Conservation (phyloP, 2,329 filamentous ascomycete species). For the Colletotrichum musae region DNA sequence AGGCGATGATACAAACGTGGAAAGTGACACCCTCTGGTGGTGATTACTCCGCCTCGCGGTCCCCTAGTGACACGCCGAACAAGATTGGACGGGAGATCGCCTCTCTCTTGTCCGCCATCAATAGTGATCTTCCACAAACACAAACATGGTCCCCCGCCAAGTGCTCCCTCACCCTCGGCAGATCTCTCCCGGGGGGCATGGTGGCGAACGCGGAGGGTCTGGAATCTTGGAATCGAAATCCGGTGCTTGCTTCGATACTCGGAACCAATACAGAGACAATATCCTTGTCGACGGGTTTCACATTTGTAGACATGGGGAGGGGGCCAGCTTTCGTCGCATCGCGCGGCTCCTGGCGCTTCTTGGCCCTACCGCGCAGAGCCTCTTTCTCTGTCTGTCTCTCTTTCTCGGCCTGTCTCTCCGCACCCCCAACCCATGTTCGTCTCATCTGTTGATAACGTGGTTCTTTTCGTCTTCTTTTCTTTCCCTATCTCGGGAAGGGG, state of each 20-base stretch:
- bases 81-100: constrained; percentile 18
- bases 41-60: too few relatives aligned
- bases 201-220: neutral
- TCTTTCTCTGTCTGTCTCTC: neutral
- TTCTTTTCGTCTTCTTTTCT: too few relatives aligned
- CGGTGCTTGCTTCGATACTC: neutral
- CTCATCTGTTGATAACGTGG: constrained; percentile 13
- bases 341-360: neutral
- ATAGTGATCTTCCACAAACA: neutral
- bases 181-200: constrained; percentile 7
- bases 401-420: neutral
- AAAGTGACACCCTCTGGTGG: too few relatives aligned
- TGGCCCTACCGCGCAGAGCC: neutral
- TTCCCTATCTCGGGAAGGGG: too few relatives aligned
- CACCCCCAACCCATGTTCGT: constrained; percentile 33
- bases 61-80: too few relatives aligned
- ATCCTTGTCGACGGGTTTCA: constrained; percentile 22
- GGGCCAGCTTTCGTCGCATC: constrained; percentile 8
- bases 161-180: neutral
- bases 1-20: too few relatives aligned
- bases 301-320: too few relatives aligned
- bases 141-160: neutral
- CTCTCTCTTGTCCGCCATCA: neutral
- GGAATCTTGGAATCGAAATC: constrained; percentile 1
- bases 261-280: neutral